Conservation (phyloP, 129 eudicot species). For the Silybum marianum region DNA sequence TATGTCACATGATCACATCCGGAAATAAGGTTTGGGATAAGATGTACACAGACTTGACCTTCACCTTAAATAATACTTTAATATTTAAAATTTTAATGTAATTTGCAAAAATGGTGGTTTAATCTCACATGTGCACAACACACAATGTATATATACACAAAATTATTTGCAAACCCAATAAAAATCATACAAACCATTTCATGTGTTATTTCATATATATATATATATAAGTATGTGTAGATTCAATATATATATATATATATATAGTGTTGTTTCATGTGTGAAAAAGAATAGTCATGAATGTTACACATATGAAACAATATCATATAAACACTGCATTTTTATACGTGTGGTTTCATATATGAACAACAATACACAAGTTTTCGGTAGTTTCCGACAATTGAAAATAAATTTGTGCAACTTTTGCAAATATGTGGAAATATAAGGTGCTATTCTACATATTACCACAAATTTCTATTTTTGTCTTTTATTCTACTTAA, state of each 20-base stretch:
- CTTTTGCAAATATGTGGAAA: constrained; percentile 3
- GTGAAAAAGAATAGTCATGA: not conserved
- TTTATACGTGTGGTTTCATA: not conserved
- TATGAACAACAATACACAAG: not conserved
- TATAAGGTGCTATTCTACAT: not conserved
- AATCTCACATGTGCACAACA: no score
- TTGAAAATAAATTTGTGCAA: not conserved
- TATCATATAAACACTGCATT: no score
- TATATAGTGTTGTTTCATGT: not conserved
- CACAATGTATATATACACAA: no score
- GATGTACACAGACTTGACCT: no score
- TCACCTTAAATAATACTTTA: no score
- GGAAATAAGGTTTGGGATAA: no score
- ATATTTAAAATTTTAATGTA: no score
- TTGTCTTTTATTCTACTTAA: not conserved
- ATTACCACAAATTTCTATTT: constrained; percentile 9
- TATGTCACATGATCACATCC: no score
- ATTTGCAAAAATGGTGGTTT: no score
- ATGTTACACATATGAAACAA: not conserved
- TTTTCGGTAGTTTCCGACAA: constrained; percentile 3
- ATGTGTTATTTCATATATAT: not conserved
- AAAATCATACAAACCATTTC: not conserved
- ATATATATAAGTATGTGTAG: no score
- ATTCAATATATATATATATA: no score
- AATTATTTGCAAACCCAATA: not conserved